Evolutionary conservation across 495 filamentous ascomycete species (phyloP).

Genomic region (Jackrogersella minutella): DNA sequence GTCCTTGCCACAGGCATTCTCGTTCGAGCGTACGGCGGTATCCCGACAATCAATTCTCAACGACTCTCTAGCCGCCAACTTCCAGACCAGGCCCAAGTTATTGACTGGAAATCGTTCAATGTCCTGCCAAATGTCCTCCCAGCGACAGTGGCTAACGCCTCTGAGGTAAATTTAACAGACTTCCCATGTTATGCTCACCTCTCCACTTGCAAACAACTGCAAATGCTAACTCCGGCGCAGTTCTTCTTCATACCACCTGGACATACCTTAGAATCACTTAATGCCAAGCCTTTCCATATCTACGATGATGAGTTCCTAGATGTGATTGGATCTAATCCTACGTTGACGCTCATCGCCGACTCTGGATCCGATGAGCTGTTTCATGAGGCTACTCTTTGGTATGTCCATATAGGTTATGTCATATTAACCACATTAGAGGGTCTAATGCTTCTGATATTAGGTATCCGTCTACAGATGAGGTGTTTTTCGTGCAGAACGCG

Average conservation of each 20-base stretch:
- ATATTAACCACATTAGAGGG: neutral
- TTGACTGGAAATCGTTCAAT: constrained; percentile 54
- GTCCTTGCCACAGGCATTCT: constrained; percentile 16
- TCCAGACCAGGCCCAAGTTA: constrained; percentile 54
- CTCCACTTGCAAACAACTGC: neutral
- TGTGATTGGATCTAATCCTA: constrained; percentile 54
- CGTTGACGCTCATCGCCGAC: constrained; percentile 53
- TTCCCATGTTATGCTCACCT: neutral
- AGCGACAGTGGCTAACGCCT: constrained; percentile 35
- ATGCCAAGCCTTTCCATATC: constrained; percentile 55
- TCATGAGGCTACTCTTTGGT: constrained; percentile 63
- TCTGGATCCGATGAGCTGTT: constrained; percentile 54
- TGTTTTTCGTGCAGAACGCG: constrained; percentile 63
- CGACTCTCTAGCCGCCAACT: constrained; percentile 34
- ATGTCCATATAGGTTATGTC: constrained; percentile 11
- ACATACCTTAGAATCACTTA: constrained; percentile 41
- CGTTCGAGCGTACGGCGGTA: constrained; percentile 13
- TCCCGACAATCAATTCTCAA: neutral
- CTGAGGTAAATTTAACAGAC: constrained; percentile 31
- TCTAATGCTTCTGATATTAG: constrained; percentile 21
- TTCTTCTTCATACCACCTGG: constrained; percentile 51
- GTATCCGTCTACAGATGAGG: constrained; percentile 56
- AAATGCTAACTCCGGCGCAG: constrained; percentile 26
- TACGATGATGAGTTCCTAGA: constrained; percentile 56
- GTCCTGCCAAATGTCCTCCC: constrained; percentile 45